phyloP scores from a whole-genome alignment of 306 rosid genomes.

The Dryas octopetala region DNA sequence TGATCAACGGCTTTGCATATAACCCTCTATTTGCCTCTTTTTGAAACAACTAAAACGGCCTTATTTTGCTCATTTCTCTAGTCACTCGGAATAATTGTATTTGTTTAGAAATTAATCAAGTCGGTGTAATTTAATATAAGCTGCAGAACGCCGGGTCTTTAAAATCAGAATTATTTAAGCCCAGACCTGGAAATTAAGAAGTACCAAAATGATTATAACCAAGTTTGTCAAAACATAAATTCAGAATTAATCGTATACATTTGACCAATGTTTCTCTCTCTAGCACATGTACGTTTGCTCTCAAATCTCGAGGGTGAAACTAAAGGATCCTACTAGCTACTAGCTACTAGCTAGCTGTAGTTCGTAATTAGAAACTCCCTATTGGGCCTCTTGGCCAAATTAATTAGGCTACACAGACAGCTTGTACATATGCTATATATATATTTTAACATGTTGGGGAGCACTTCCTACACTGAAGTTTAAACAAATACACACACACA shows the following conservation, averaged over 20 bases:
- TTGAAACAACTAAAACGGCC: neutral
- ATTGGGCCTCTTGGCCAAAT: neutral
- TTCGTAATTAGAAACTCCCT: neutral
- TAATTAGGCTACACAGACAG: neutral
- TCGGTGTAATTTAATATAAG: neutral
- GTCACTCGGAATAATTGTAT: neutral
- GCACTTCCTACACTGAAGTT: neutral
- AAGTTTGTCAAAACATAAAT: neutral
- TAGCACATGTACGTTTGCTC: conserved; percentile 3
- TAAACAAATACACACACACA: neutral
- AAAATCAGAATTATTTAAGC: neutral
- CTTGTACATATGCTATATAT: neutral
- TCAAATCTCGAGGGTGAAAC: conserved; percentile 18
- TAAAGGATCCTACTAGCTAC: neutral
- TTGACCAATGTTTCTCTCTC: conserved; percentile 25
- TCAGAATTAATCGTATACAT: conserved; percentile 1
- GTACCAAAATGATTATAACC: neutral
- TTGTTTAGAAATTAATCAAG: no score
- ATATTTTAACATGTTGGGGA: neutral
- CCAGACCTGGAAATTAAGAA: neutral
- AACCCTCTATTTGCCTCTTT: no score
- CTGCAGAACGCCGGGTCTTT: neutral
- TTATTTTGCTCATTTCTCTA: neutral
- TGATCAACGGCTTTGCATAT: neutral
- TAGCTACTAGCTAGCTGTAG: neutral